Percentiles rank a stretch among this genome's conserved stretches.
phyloP scores from a whole-genome alignment of 2,329 filamentous ascomycete species.

The Alternaria longipes region DNA sequence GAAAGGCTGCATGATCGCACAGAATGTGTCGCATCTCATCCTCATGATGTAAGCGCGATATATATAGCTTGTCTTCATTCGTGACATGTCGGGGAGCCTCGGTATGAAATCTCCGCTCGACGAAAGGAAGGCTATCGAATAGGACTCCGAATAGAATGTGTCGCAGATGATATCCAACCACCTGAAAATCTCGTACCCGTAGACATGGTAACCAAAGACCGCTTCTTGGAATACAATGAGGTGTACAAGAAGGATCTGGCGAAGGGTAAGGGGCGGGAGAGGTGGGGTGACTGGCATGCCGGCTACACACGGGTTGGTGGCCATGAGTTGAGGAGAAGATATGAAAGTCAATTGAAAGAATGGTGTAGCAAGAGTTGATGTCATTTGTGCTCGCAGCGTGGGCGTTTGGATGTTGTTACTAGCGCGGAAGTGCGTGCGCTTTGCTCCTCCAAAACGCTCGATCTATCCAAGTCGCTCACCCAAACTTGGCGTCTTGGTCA shows the following conservation, averaged over 20 bases:
- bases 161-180: not conserved
- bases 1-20: not conserved
- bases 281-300: not conserved
- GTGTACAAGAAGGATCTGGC: conserved; percentile 1
- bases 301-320: not conserved
- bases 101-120: not conserved
- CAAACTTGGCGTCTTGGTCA: not conserved
- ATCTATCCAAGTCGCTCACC: not conserved
- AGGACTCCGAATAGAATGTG: not conserved
- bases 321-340: not conserved
- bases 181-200: not conserved
- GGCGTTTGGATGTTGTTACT: not conserved
- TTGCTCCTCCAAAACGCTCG: not conserved
- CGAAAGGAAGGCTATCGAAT: not conserved
- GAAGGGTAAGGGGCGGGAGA: not conserved
- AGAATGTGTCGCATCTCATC: conserved; percentile 1
- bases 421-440: not conserved
- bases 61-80: not conserved
- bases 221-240: conserved; percentile 6
- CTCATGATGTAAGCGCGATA: not conserved
- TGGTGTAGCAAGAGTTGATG: not conserved
- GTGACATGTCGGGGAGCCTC: not conserved
- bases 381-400: not conserved
- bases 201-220: not conserved
- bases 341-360: not conserved